Conservation (phyloP, 2,329 filamentous ascomycete genomes). For the Cytospora piceicola region DNA sequence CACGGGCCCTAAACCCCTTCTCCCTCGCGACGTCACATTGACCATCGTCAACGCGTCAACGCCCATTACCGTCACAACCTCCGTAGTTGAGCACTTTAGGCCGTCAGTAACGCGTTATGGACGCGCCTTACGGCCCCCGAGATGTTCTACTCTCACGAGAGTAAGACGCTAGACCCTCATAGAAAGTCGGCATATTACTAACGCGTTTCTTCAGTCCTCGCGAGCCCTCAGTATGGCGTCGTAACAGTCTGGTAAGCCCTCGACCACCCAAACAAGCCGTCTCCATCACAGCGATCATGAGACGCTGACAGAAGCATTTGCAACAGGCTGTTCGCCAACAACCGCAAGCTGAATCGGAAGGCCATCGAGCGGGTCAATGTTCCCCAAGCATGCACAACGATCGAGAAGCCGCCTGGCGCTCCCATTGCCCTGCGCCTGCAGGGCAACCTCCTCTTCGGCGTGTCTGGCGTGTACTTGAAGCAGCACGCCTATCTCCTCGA, state of each 20-base stretch:
- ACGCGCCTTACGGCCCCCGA: slow-evolving; percentile 2
- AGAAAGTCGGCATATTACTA: slow-evolving; percentile 30
- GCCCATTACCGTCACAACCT: background rate
- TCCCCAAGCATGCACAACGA: slow-evolving; percentile 83
- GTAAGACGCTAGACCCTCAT: slow-evolving; percentile 53
- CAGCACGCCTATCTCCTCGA: slow-evolving; percentile 85
- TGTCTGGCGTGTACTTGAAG: slow-evolving; percentile 82
- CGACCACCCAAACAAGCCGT: background rate
- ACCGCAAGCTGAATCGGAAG: slow-evolving; percentile 79
- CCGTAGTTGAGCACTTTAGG: background rate
- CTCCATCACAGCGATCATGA: background rate
- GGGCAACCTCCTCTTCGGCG: slow-evolving; percentile 83
- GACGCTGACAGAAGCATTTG: slow-evolving; percentile 3
- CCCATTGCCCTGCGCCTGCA: slow-evolving; percentile 91
- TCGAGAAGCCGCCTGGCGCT: slow-evolving; percentile 74
- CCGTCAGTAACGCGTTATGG: background rate
- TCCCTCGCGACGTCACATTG: background rate
- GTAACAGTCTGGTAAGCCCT: slow-evolving; percentile 83
- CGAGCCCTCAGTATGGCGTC: slow-evolving; percentile 84
- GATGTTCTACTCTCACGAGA: slow-evolving; percentile 98
- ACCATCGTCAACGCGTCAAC: background rate
- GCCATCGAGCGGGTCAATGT: slow-evolving; percentile 89
- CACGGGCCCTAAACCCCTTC: background rate
- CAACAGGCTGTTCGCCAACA: slow-evolving; percentile 84
- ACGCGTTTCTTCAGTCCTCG: slow-evolving; percentile 64